A percentile compares a stretch with the other conserved stretches of the same genome.
Conservation (phyloP, 495 filamentous ascomycete genomes). For the Letharia lupina region DNA sequence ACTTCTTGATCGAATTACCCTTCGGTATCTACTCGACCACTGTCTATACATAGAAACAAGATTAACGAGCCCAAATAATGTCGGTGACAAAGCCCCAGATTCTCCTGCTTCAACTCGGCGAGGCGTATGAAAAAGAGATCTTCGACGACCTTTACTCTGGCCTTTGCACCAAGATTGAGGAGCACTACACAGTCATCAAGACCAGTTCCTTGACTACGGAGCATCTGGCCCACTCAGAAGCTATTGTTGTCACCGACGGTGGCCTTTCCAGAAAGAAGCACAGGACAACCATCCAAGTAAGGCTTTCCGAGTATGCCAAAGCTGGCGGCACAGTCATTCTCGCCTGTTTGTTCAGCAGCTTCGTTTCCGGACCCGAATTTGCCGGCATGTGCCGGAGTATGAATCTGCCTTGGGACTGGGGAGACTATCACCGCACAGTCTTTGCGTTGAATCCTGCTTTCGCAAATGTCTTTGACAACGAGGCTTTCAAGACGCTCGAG, state of each 20-base stretch:
- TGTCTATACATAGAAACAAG: background rate
- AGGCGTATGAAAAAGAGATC: background rate
- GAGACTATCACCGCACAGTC: slow-evolving; percentile 30
- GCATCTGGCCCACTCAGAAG: background rate
- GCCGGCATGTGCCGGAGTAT: slow-evolving; percentile 18
- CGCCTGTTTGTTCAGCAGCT: slow-evolving; percentile 30
- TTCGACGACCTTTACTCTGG: background rate
- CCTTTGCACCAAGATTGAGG: background rate
- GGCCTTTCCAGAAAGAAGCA: background rate
- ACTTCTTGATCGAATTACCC: background rate
- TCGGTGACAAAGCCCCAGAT: background rate
- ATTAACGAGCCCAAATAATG: background rate
- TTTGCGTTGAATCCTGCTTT: slow-evolving; percentile 24
- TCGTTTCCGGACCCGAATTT: slow-evolving; percentile 6
- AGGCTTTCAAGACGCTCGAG: slow-evolving; percentile 25
- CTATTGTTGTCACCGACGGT: slow-evolving; percentile 8
- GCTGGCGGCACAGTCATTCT: slow-evolving; percentile 27
- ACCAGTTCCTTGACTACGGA: background rate
- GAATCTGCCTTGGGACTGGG: slow-evolving; percentile 32
- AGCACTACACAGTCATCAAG: background rate
- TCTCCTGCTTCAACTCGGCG: slow-evolving; percentile 2
- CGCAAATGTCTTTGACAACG: slow-evolving; percentile 13
- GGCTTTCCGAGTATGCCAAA: slow-evolving; percentile 13
- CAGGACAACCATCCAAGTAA: slow-evolving; percentile 6
- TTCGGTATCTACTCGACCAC: background rate